Percentiles rank a stretch among this genome's conserved stretches.
Evolutionary conservation across 768 basidiomycete genomes (phyloP).

Genomic region (Tephrocybe sp.): DNA sequence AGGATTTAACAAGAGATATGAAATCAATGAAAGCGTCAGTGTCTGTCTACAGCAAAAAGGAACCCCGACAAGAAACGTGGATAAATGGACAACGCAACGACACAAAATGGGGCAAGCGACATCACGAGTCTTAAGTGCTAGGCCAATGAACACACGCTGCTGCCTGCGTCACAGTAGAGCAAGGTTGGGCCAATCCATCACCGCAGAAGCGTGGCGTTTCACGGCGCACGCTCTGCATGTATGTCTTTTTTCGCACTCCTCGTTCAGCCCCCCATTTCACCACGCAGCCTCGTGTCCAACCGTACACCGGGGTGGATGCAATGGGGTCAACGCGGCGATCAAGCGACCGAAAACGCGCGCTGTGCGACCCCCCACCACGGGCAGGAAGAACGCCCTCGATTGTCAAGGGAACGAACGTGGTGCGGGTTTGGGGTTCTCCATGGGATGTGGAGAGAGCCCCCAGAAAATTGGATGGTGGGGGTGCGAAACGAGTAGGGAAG

Average conservation of each 20-base stretch:
- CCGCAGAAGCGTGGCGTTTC: conserved; percentile 30
- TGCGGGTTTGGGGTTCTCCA: conserved; percentile 95
- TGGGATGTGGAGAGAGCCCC: conserved; percentile 92
- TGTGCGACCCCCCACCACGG: conserved; percentile 59
- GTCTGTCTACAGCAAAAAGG: conserved; percentile 37
- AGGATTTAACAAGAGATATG: conserved; percentile 43
- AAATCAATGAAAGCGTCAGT: conserved; percentile 68
- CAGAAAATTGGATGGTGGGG: conserved; percentile 96
- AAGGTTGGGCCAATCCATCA: conserved; percentile 52
- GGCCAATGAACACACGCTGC: conserved; percentile 51
- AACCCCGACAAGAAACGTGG: conserved; percentile 24
- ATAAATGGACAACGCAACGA: conserved; percentile 29
- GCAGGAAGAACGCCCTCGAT: conserved; percentile 81
- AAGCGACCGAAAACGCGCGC: conserved; percentile 93
- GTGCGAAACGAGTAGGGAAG: conserved; percentile 92
- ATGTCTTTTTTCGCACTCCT: conserved; percentile 82
- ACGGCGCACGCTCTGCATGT: conserved; percentile 33
- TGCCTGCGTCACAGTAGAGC: conserved; percentile 72
- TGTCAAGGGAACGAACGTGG: conserved; percentile 73
- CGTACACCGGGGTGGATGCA: conserved; percentile 62
- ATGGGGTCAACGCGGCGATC: conserved; percentile 79
- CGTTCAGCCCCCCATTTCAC: conserved; percentile 99
- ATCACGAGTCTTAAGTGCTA: conserved; percentile 61
- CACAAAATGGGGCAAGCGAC: conserved; percentile 60
- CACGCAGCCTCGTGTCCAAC: conserved; percentile 87